Evolutionary conservation across 1,139 yeast species (phyloP).

Genomic region (Protomyces lactucae-debilis): DNA sequence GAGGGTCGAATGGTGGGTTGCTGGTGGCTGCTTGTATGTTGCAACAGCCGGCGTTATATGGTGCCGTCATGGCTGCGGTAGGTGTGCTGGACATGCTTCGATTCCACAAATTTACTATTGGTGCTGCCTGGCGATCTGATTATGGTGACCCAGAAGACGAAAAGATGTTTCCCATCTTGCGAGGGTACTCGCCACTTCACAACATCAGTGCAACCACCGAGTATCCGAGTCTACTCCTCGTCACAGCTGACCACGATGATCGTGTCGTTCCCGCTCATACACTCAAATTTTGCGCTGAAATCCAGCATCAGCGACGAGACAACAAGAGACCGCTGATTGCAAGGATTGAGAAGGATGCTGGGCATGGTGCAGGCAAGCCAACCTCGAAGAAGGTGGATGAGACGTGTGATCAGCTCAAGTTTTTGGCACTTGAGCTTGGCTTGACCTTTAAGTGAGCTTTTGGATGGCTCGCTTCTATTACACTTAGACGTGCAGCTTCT

Average conservation of each 20-base stretch:
- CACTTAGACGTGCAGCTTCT: too few species aligned
- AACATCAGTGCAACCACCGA: conserved; percentile 5
- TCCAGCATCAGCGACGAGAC: conserved; percentile 8
- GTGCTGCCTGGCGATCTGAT: conserved; percentile 21
- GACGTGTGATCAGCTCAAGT: conserved; percentile 21
- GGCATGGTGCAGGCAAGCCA: conserved; percentile 21
- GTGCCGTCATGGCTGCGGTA: conserved; percentile 23
- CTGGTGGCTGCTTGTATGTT: conserved; percentile 13
- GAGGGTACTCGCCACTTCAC: conserved; percentile 23
- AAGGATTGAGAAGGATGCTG: conserved; percentile 20
- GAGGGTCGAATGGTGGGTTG: conserved; percentile 21
- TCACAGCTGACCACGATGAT: conserved; percentile 26
- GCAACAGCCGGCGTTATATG: conserved; percentile 15
- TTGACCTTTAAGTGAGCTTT: conserved; percentile 28
- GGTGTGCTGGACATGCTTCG: conserved; percentile 23
- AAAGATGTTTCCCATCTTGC: conserved; percentile 15
- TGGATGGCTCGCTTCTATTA: too few species aligned
- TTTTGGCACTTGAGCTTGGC: conserved; percentile 10
- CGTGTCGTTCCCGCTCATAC: conserved; percentile 23
- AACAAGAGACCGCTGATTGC: conserved; percentile 17
- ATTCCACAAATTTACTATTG: conserved; percentile 12
- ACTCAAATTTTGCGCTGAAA: conserved; percentile 20
- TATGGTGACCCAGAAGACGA: conserved; percentile 8
- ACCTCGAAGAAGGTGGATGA: conserved; percentile 22
- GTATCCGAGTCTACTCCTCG: conserved; percentile 16